phyloP scores from a whole-genome alignment of 805 yeast species.

The Spathaspora arborariae region DNA sequence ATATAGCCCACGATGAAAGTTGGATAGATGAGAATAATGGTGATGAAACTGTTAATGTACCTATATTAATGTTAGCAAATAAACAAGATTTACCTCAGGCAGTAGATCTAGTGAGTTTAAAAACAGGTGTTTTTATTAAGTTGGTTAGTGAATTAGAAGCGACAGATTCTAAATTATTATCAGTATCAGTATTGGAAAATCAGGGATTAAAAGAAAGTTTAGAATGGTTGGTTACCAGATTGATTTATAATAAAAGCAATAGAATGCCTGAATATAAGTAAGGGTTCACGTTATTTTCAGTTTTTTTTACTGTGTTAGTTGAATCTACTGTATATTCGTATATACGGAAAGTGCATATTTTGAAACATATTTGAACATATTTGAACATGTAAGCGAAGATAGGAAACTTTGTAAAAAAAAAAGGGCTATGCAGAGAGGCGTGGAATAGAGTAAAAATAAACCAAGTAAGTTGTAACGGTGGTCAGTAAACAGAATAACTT shows the following conservation, averaged over 20 bases:
- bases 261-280: constrained; percentile 54
- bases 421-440: too few relatives aligned
- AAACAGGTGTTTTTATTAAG: constrained; percentile 76
- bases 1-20: constrained; percentile 38
- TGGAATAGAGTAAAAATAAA: too few relatives aligned
- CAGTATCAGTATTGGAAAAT: constrained; percentile 80
- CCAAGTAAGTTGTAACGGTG: too few relatives aligned
- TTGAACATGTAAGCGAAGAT: too few relatives aligned
- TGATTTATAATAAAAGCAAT: constrained; percentile 61
- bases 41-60: constrained; percentile 54
- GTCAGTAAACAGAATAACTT: too few relatives aligned
- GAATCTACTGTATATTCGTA: too few relatives aligned
- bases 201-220: constrained; percentile 84
- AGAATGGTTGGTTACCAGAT: constrained; percentile 79
- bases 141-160: constrained; percentile 83
- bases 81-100: constrained; percentile 73
- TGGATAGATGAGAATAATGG: constrained; percentile 31
- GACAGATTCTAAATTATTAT: constrained; percentile 84
- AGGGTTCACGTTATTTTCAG: background rate
- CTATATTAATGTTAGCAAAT: constrained; percentile 91
- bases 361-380: too few relatives aligned
- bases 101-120: constrained; percentile 52
- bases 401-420: too few relatives aligned
- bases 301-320: background rate
- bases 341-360: too few relatives aligned